phyloP scores from a whole-genome alignment of 768 basidiomycete genomes.

The Galerina marginata region DNA sequence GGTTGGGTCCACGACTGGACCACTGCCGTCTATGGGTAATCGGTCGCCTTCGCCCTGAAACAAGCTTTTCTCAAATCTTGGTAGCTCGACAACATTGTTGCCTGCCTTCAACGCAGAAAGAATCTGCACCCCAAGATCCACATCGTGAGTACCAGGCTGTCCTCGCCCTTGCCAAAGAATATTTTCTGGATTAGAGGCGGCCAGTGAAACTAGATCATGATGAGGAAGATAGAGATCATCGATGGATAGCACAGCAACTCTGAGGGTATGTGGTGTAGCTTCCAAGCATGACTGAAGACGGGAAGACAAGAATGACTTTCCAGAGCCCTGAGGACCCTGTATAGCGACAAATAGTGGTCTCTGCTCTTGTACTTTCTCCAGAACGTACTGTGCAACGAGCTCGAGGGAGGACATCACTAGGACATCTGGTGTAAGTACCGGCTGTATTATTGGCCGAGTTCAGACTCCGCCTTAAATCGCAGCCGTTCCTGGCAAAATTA shows the following conservation, averaged over 20 bases:
- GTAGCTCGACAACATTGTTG: constrained; percentile 60
- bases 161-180: constrained; percentile 81
- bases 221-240: constrained; percentile 90
- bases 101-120: constrained; percentile 53
- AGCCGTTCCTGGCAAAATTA: constrained; percentile 25
- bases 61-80: constrained; percentile 88
- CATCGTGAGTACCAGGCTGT: constrained; percentile 92
- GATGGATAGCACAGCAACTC: constrained; percentile 70
- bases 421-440: constrained; percentile 4
- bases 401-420: constrained; percentile 37
- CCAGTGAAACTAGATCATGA: constrained; percentile 58
- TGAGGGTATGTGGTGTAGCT: constrained; percentile 52
- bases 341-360: constrained; percentile 82
- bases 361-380: constrained; percentile 28
- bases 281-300: constrained; percentile 52
- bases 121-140: constrained; percentile 62
- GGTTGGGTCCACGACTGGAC: constrained; percentile 46
- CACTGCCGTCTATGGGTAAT: constrained; percentile 44
- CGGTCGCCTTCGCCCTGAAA: constrained; percentile 87
- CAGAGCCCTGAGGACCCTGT: constrained; percentile 94
- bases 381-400: constrained; percentile 35
- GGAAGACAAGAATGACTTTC: constrained; percentile 83
- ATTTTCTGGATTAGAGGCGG: constrained; percentile 61
- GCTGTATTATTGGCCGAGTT: constrained; percentile 16
- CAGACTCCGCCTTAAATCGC: constrained; percentile 33